Percentiles rank a stretch among this genome's conserved stretches.
Evolutionary conservation across 2,329 filamentous ascomycete species (phyloP).

Genomic region (Pseudogymnoascus sp.): DNA sequence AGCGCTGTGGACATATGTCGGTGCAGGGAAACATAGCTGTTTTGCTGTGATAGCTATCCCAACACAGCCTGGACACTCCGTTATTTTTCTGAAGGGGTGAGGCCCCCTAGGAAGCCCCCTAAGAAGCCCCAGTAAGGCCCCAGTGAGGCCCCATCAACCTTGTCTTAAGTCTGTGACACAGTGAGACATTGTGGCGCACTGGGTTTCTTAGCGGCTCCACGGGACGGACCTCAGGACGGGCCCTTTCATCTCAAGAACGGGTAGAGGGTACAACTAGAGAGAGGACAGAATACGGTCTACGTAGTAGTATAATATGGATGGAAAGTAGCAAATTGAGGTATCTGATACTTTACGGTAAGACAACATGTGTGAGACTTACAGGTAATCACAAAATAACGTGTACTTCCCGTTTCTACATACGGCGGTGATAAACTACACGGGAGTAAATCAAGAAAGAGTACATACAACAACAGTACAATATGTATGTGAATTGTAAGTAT

Average conservation of each 20-base stretch:
- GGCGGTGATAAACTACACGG: neutral
- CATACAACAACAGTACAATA: neutral
- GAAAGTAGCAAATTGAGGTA: neutral
- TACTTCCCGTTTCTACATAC: neutral
- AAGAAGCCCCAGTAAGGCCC: neutral
- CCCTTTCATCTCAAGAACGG: neutral
- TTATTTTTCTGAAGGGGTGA: neutral
- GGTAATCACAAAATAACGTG: neutral
- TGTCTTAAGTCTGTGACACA: constrained; percentile 1
- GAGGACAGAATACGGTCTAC: neutral
- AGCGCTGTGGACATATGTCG: neutral
- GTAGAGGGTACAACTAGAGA: neutral
- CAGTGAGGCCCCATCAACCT: neutral
- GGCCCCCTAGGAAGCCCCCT: neutral
- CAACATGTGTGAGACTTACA: neutral
- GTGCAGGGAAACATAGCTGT: neutral
- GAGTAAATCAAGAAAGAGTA: neutral
- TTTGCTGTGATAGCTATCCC: neutral
- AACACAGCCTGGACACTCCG: neutral
- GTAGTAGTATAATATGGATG: neutral
- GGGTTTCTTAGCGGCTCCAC: neutral
- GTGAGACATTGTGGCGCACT: neutral
- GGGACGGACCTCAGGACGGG: neutral
- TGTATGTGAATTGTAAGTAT: neutral
- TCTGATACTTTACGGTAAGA: neutral